Base-by-base conservation (phyloP, 768 basidiomycete species). In the Cyclocybe cylindracea region DNA sequence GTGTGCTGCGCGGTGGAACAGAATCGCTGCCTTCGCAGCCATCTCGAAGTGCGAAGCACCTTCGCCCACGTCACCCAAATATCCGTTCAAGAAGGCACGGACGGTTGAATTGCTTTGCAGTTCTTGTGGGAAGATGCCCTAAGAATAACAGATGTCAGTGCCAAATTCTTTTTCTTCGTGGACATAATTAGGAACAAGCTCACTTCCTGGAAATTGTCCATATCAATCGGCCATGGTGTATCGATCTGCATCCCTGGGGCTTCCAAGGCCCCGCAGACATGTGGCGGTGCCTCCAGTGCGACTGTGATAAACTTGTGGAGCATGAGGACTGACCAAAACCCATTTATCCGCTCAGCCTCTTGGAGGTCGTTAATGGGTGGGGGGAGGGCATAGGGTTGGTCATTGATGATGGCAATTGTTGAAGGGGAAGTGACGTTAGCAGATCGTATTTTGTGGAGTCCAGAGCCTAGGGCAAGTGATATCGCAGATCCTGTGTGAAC, bases 261-360 rank as follows among this genome's bases (percentile, higher is more conserved):
- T 55, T 84, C 83, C 50, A 80, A 72, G 13, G 74, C 70, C 44
- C 84, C 79, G 51, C 77, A 79, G 14, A 87, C 75, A n/a, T 72
- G 76, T 14, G 76, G 63, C 0, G 84, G 74, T 1, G 76, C 71
- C 50, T 83, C 82, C 36, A 83, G 70, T 5, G 78, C 75, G 11
- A 84, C 75, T 1, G 79, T 70, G 56, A 83, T 75, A 58, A 76
- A 75, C 47, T 83, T 80, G 66, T 86, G 84, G 48, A 86, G 71
- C 43, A 72, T 68, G 54, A 82, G 78, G 6, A 81, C 82, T 0
- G 79, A 69, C 86, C 86, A 87, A 62, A 87, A 87, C 0, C 76
- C 82, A 48, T 82, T 82, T 51, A 87, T 84, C 32, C 83, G 74
- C 60, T 87, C 85, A 14, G 80, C 84, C 61, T 86, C 83, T 54